A percentile compares a stretch with the other conserved stretches of the same genome.
Evolutionary conservation across 495 filamentous ascomycete species (phyloP).

Genomic region (Neurospora africana): DNA sequence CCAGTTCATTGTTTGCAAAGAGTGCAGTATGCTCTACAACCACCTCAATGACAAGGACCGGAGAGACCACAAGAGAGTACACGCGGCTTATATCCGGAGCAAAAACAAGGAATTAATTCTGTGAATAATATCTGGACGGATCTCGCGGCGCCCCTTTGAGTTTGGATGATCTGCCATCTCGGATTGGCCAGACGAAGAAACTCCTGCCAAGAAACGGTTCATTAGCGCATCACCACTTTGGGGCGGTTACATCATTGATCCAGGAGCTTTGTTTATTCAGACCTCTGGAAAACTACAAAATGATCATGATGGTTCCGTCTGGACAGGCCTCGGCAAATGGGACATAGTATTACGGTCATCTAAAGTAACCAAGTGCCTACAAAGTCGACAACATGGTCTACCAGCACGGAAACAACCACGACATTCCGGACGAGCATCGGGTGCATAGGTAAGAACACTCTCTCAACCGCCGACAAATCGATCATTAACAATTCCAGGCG

Average conservation of each 20-base stretch:
- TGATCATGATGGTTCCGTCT: neutral
- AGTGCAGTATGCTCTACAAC: constrained; percentile 38
- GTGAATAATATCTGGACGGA: neutral
- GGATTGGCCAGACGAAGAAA: neutral
- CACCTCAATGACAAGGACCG: constrained; percentile 35
- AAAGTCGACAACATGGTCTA: constrained; percentile 26
- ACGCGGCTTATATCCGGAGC: constrained; percentile 18
- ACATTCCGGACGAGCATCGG: constrained; percentile 34
- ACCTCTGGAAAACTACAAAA: neutral
- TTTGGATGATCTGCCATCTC: neutral
- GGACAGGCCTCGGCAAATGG: neutral
- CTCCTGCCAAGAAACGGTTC: neutral
- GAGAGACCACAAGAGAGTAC: constrained; percentile 30
- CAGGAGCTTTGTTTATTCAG: neutral
- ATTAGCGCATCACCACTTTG: neutral
- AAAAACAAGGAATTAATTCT: neutral
- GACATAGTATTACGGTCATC: neutral
- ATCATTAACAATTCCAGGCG: constrained; percentile 19
- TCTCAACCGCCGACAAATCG: neutral
- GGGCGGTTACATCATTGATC: neutral
- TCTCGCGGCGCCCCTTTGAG: neutral
- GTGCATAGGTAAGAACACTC: constrained; percentile 22
- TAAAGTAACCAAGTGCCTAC: neutral
- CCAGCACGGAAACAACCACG: constrained; percentile 32
- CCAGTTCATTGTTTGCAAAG: constrained; percentile 33